Conservation (phyloP, 108 stramenopile species). For the Nitzschia inconspicua region DNA sequence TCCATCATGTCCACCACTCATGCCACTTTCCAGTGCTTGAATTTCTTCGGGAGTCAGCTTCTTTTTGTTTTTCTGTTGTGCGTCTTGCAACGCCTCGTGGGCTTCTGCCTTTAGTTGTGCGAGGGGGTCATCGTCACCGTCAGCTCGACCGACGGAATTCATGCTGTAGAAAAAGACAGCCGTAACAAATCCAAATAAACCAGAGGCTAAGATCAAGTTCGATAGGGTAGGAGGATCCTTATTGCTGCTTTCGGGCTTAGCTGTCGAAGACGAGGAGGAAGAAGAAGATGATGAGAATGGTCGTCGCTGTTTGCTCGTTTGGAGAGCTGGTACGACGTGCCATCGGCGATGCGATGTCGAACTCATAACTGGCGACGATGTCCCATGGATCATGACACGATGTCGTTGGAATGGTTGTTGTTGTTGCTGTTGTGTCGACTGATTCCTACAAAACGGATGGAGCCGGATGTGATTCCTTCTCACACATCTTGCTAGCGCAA, state of each 20-base stretch:
- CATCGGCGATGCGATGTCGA: too few species aligned
- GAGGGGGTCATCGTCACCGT: constrained; percentile 24
- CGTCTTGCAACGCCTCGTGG: constrained; percentile 19
- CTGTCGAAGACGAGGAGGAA: background rate
- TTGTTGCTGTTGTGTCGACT: too few species aligned
- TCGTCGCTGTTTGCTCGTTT: too few species aligned
- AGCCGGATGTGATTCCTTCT: too few species aligned
- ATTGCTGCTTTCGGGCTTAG: constrained; percentile 1
- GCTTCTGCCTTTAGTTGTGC: constrained; percentile 39
- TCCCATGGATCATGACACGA: too few species aligned
- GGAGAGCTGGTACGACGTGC: too few species aligned
- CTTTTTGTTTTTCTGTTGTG: background rate
- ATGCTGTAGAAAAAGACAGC: constrained; percentile 34
- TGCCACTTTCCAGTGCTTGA: constrained; percentile 33
- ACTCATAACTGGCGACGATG: too few species aligned
- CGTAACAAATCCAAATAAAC: constrained; percentile 23
- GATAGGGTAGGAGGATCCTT: background rate
- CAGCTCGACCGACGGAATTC: constrained; percentile 29
- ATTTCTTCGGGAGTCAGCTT: constrained; percentile 27
- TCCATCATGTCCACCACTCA: background rate
- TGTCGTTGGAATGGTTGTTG: too few species aligned
- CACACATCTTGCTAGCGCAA: too few species aligned
- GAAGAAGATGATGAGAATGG: constrained; percentile 2
- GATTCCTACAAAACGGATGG: too few species aligned
- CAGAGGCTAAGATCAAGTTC: constrained; percentile 9